Base-by-base conservation (phyloP, 164 flowering plant species). In the Nymphaea thermarum region DNA sequence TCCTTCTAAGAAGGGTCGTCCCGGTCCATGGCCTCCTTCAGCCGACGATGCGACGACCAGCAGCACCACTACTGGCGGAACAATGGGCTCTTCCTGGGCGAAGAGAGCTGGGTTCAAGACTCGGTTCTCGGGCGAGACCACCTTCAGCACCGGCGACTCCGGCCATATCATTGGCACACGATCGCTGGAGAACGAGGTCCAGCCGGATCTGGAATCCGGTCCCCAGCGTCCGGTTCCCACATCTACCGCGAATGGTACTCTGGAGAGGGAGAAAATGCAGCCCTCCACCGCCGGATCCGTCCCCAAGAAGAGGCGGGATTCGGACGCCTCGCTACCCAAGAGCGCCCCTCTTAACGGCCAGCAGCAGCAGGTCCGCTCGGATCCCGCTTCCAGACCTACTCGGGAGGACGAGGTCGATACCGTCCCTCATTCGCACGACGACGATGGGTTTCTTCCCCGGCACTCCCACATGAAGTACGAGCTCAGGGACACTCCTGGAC, bases 401-500 rank as follows among this genome's bases (percentile, higher is more conserved):
- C 71, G 76, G 14, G 73, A 67, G 66, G 91, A 79, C 70, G 90
- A 82, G 44, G 85, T 44, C 3, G 89, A 81, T 68, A 86, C 74
- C 44, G 70, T 84, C 82, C 91, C 85, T 2, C 90, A 78, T 68
- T 51, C 70, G 18, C 70, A 83, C 5, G 97, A 89, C 36, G 36
- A 25, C 70, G 96, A 85, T 70, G 92, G 80, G 42, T 79, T 85
- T 76, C 79, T 71, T 15, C 72, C 71, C 14, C 81, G 93, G 59
- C 88, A 85, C 43, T 73, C 89, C 44, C 90, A 87, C 76, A 86
- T 94, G 98, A 94, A 90, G 82, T 91, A 94, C 67, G 93, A 88
- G 79, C 91, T 90, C 60, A 84, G 99, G 77, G 99, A 94, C 73
- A 77, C 86, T 2, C 99, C 99, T 69, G 99, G 99, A 41, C 85